These are phyloP conservation scores for Tylopilus plumbeoviolaceoides DNA, from an alignment of 768 basidiomycete species.

Conservation along the genomic window DNA sequence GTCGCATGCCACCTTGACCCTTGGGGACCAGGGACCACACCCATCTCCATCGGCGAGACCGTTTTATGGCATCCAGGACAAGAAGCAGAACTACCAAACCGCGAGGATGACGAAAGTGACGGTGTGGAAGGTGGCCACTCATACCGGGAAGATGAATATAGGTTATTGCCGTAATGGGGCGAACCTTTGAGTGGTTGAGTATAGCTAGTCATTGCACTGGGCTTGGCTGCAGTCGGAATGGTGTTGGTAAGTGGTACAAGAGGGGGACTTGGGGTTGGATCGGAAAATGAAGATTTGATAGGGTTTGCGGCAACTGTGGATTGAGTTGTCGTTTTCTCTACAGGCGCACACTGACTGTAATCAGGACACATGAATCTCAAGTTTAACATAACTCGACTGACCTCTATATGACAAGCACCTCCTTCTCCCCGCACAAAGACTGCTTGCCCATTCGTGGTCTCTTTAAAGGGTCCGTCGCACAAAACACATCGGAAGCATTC, in stretches of 20 bases:
- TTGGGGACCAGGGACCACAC: conserved; percentile 82
- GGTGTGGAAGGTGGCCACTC: conserved; percentile 21
- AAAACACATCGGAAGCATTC: conserved; percentile 72
- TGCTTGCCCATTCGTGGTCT: conserved; percentile 56
- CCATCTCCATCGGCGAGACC: conserved; percentile 81
- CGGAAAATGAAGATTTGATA: conserved; percentile 9
- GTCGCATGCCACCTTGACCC: conserved; percentile 75
- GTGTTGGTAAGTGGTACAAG: conserved; percentile 19
- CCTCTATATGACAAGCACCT: conserved; percentile 70
- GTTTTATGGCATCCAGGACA: conserved; percentile 74
- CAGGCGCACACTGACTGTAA: conserved; percentile 39
- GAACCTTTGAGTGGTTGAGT: conserved; percentile 14
- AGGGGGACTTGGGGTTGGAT: conserved; percentile 16
- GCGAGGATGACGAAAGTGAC: conserved; percentile 22
- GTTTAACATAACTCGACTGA: conserved; percentile 6
- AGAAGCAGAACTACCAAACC: conserved; percentile 37
- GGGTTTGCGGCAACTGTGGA: conserved; percentile 5
- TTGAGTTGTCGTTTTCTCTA: conserved; percentile 27
- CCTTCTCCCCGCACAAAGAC: conserved; percentile 63
- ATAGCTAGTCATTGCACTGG: conserved; percentile 1
- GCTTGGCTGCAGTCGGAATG: conserved; percentile 8
- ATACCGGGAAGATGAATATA: conserved; percentile 30
- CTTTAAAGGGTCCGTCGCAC: conserved; percentile 62
- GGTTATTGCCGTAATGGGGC: conserved; percentile 7
- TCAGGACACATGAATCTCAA: background rate